Evolutionary conservation across 768 basidiomycete species (phyloP).

Genomic region (Lactifluus piperatus): DNA sequence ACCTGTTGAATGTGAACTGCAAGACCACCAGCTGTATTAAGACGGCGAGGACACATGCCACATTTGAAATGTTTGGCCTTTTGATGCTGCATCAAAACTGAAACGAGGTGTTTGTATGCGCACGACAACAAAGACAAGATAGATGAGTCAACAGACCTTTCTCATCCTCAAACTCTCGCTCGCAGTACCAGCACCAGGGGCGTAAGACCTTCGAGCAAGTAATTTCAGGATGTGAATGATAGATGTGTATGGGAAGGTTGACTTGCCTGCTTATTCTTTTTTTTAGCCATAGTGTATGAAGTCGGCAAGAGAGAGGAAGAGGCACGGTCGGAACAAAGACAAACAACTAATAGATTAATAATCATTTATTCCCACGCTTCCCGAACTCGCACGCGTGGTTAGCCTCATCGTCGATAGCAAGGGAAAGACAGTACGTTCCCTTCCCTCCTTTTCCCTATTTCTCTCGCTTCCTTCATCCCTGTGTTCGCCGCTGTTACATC

Average conservation of each 20-base stretch:
- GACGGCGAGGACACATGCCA: slow-evolving; percentile 84
- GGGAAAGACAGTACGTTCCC: no score
- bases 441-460: no score
- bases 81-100: slow-evolving; percentile 98
- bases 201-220: slow-evolving; percentile 51
- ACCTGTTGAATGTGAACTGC: slow-evolving; percentile 99
- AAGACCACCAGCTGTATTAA: slow-evolving; percentile 96
- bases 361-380: no score
- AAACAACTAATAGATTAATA: no score
- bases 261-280: slow-evolving; percentile 44
- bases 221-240: slow-evolving; percentile 3
- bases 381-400: no score
- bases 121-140: not conserved
- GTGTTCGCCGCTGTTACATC: slow-evolving; percentile 33
- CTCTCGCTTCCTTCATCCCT: slow-evolving; percentile 49
- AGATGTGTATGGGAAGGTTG: not conserved
- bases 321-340: no score
- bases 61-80: slow-evolving; percentile 99
- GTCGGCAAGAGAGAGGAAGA: no score
- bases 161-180: slow-evolving; percentile 98
- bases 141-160: slow-evolving; percentile 53
- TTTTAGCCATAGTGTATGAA: slow-evolving; percentile 44
- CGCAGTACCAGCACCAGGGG: slow-evolving; percentile 99
- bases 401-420: no score
- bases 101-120: not conserved